A percentile compares a stretch with the other conserved stretches of the same genome.
Conservation (phyloP, 2,329 filamentous ascomycete genomes). For the Penicillium hesseltinei region DNA sequence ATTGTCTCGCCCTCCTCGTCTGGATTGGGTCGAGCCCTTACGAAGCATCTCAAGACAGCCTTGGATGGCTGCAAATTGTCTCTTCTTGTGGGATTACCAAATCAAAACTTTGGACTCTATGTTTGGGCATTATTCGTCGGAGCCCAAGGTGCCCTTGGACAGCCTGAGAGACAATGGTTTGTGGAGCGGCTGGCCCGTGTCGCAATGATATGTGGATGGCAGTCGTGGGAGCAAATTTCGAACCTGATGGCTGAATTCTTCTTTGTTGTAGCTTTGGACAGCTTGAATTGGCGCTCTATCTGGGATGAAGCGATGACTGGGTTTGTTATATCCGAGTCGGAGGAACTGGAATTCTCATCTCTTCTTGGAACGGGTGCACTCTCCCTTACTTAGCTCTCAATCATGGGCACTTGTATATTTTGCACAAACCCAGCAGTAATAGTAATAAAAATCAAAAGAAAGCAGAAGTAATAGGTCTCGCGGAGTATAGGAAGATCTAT, state of each 20-base stretch:
- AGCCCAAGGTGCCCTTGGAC: conserved; percentile 31
- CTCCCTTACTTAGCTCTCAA: background rate
- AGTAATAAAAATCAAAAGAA: background rate
- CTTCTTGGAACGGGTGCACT: background rate
- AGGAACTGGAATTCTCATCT: conserved; percentile 12
- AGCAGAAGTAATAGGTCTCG: background rate
- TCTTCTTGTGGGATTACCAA: conserved; percentile 15
- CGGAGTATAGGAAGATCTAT: background rate
- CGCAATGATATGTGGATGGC: conserved; percentile 30
- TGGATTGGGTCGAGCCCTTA: conserved; percentile 36
- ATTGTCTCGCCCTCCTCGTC: conserved; percentile 36
- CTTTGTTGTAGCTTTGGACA: conserved; percentile 27
- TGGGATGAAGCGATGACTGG: conserved; percentile 33
- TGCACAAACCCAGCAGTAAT: background rate
- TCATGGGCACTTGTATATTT: background rate
- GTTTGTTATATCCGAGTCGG: conserved; percentile 17
- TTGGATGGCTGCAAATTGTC: conserved; percentile 20
- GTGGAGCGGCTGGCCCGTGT: conserved; percentile 28
- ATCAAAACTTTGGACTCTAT: conserved; percentile 25
- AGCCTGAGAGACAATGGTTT: conserved; percentile 33
- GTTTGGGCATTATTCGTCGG: conserved; percentile 37
- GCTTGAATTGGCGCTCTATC: conserved; percentile 27
- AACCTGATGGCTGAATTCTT: conserved; percentile 29
- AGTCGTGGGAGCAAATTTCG: conserved; percentile 30
- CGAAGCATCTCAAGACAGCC: conserved; percentile 28